A percentile compares a stretch with the other conserved stretches of the same genome.
Conservation (phyloP, 2,329 filamentous ascomycete genomes). For the Penicillium digitatum region DNA sequence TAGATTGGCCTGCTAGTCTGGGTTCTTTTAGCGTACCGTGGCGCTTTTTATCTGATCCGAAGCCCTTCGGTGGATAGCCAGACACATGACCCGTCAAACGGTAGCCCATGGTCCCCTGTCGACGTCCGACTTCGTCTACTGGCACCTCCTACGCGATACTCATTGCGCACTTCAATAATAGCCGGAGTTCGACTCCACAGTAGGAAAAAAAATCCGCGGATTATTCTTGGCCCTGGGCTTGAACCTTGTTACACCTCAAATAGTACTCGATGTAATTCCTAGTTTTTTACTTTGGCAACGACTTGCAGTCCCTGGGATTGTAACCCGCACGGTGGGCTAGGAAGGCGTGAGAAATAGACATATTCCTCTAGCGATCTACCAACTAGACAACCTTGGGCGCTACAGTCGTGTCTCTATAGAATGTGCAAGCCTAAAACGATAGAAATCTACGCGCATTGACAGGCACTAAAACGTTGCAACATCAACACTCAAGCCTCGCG, state of each 20-base stretch:
- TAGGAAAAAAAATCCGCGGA: not conserved
- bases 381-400: too few relatives aligned
- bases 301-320: not conserved
- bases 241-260: not conserved
- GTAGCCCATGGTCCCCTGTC: not conserved
- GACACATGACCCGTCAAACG: not conserved
- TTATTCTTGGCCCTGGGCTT: too few relatives aligned
- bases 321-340: not conserved
- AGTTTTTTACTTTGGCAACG: not conserved
- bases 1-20: not conserved
- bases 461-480: not conserved
- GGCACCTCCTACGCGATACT: not conserved
- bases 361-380: not conserved
- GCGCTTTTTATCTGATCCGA: conserved; percentile 7
- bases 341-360: not conserved
- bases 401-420: too few relatives aligned
- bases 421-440: too few relatives aligned
- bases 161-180: not conserved
- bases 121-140: not conserved
- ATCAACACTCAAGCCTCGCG: not conserved
- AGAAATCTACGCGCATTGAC: not conserved
- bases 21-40: not conserved
- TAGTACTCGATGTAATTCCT: not conserved
- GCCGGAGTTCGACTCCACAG: not conserved
- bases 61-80: not conserved